phyloP scores from a whole-genome alignment of 176 grass and related monocot species.

The Raddia guianensis region DNA sequence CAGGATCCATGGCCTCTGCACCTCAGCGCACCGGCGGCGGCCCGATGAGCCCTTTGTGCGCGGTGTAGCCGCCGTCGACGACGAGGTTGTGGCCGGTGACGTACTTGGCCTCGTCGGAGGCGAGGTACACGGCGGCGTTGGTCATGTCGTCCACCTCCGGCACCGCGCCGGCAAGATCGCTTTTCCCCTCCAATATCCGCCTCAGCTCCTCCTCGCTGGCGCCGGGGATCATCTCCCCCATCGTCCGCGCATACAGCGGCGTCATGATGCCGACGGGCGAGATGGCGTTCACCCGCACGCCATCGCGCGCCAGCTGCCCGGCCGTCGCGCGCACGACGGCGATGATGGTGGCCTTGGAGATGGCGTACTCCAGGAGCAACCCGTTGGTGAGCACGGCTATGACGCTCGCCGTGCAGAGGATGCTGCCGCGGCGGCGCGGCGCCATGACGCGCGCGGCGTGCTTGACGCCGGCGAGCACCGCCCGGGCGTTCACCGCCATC shows the following conservation, averaged over 20 bases:
- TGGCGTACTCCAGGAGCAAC: neutral
- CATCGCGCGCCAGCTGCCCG: conserved; percentile 5
- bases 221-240: neutral
- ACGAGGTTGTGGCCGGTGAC: conserved; percentile 60
- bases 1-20: no score
- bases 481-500: no score
- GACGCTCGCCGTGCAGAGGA: conserved; percentile 28
- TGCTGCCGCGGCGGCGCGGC: neutral
- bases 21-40: no score
- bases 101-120: conserved; percentile 51
- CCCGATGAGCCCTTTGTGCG: neutral
- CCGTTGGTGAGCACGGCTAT: neutral
- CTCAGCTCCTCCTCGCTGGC: neutral
- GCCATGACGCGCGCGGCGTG: no score
- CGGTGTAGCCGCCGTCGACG: conserved; percentile 52
- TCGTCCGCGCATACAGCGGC: neutral
- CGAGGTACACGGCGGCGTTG: conserved; percentile 46
- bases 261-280: conserved; percentile 21
- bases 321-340: conserved; percentile 14
- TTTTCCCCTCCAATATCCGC: neutral
- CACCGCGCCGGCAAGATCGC: neutral
- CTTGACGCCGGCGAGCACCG: no score
- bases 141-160: neutral
- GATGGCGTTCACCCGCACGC: conserved; percentile 34
- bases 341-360: conserved; percentile 26